Evolutionary conservation across 1,284 basidiomycete genomes (phyloP), one percentile per base, ranked within the genome.

Genomic region (Ceraceosorus bombacis): DNA sequence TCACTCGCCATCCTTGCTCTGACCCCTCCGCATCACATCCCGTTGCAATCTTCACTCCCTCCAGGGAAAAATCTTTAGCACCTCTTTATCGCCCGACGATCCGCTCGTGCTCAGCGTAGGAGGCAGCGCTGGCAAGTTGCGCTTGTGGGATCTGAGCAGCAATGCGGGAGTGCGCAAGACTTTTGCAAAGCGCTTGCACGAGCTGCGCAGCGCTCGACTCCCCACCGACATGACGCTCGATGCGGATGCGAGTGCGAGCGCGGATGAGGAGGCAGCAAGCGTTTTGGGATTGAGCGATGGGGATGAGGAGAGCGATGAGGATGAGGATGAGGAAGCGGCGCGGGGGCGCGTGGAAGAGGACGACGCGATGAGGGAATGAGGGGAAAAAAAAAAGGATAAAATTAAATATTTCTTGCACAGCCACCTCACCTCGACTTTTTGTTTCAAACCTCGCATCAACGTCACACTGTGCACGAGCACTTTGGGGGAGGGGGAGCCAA

Each of bases 91-190:
- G 27, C 94, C 95, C 0, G 91, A 97, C 77, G 89, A 95, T 71
- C 88, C 93, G 0, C 85, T 97, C 56, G 95, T 90, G 1, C 78
- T 99, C 51, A 94, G 93, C 1, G 93, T 90, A 2, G 95, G 88
- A 10, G 95, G 95, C 5, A 91, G 89, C 6, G 88, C 89, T 71
- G 94, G 90, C 2, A 90, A 88, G 70, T 78, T 98, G 5, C 92
- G 97, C 76, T 83, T 99, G 8, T 99, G 95, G 91, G 93, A 98
- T 62, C 67, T 78, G 6, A 69, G 78, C 50, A 64, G 68, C 48
- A 80, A 79, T 59, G 54, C 71, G 5, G 79, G 76, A 36, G 73
- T 80, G 4, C 64, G 78, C 9, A 71, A 74, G 39, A 72, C 75
- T 3, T 80, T 79, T 57, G 78, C 71, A 9, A 78, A 79, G 46